These are phyloP conservation scores for Scedosporium aurantiacum DNA, from an alignment of 2,329 filamentous ascomycete species.

Conservation along the genomic window DNA sequence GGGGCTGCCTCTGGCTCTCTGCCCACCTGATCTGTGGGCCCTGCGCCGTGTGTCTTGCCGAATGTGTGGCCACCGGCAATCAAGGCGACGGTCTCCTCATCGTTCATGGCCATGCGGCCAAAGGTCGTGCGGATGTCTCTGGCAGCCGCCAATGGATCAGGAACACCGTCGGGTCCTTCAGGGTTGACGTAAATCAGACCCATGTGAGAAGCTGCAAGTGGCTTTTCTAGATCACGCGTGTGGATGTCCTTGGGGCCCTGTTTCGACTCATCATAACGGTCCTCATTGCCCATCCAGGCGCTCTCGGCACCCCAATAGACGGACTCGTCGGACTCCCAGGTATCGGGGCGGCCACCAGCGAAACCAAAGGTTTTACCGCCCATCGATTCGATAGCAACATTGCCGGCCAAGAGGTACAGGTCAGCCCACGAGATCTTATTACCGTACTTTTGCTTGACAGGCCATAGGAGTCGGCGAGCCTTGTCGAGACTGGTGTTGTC, in stretches of 20 bases:
- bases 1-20: slow-evolving; percentile 54
- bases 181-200: slow-evolving; percentile 77
- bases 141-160: slow-evolving; percentile 58
- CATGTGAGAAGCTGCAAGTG: slow-evolving; percentile 55
- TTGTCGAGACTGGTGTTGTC: slow-evolving; percentile 73
- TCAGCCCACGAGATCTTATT: slow-evolving; percentile 76
- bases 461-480: slow-evolving; percentile 68
- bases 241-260: slow-evolving; percentile 34
- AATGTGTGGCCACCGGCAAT: slow-evolving; percentile 72
- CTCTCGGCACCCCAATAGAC: slow-evolving; percentile 68
- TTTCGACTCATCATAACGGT: slow-evolving; percentile 49
- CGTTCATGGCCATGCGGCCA: slow-evolving; percentile 71
- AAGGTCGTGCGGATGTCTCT: slow-evolving; percentile 66
- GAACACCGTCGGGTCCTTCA: slow-evolving; percentile 62
- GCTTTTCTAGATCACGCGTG: slow-evolving; percentile 54
- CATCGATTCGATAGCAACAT: slow-evolving; percentile 69
- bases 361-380: slow-evolving; percentile 66
- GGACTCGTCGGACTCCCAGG: slow-evolving; percentile 65
- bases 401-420: slow-evolving; percentile 58
- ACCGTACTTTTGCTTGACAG: slow-evolving; percentile 77
- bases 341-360: slow-evolving; percentile 59
- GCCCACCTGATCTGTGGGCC: slow-evolving; percentile 50
- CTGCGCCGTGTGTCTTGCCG: slow-evolving; percentile 73
- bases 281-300: slow-evolving; percentile 65
- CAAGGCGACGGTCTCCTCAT: slow-evolving; percentile 69